Evolutionary conservation across 1,284 basidiomycete species (phyloP).

Genomic region (Ceratobasidium sp.): DNA sequence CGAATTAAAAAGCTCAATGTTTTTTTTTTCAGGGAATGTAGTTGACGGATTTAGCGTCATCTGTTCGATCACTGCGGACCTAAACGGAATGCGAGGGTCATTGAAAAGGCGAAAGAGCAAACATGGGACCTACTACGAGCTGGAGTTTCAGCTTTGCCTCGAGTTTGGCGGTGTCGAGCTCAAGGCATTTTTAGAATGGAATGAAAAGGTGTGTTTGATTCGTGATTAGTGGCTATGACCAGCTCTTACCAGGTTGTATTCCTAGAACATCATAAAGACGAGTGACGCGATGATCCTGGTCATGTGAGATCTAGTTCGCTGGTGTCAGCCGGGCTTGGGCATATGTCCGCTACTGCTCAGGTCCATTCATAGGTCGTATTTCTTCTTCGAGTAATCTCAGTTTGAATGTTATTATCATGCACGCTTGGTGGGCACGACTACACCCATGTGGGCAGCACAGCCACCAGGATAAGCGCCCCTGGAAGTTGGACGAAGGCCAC

Average conservation of each 20-base stretch:
- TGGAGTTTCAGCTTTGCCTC: conserved; percentile 21
- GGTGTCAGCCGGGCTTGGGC: too few relatives aligned
- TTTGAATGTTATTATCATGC: too few relatives aligned
- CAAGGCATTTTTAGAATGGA: conserved; percentile 23
- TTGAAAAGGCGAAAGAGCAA: background rate
- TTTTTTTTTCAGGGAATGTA: background rate
- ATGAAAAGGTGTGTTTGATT: conserved; percentile 2
- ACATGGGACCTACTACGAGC: background rate
- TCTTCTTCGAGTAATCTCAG: too few relatives aligned
- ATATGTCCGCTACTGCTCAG: too few relatives aligned
- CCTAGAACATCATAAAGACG: background rate
- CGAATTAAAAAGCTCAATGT: background rate
- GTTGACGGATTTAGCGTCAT: conserved; percentile 14
- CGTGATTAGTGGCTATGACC: background rate
- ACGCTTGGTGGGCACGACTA: too few relatives aligned
- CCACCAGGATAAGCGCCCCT: too few relatives aligned
- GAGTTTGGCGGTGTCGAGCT: conserved; percentile 26
- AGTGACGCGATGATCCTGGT: background rate
- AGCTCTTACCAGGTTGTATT: background rate
- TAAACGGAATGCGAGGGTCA: conserved; percentile 9
- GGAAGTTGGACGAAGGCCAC: too few relatives aligned
- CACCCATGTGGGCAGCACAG: too few relatives aligned
- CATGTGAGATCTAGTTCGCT: too few relatives aligned
- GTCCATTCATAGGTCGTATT: too few relatives aligned
- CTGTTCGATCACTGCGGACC: conserved; percentile 16